Evolutionary conservation across 257 asterid species (phyloP).

Genomic region (Nicotiana benthamiana): DNA sequence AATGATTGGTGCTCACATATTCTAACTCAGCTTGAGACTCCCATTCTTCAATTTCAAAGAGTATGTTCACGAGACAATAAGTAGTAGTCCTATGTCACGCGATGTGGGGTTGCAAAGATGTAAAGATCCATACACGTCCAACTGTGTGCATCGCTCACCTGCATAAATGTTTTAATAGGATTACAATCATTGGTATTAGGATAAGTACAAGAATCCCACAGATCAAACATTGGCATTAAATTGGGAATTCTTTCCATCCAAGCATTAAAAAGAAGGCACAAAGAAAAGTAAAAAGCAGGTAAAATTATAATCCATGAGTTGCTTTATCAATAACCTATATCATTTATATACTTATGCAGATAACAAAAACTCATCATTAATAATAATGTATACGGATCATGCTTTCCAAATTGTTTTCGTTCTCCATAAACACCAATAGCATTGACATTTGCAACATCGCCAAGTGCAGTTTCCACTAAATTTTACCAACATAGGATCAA

Average conservation of each 20-base stretch:
- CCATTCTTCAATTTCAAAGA: slow-evolving; percentile 67
- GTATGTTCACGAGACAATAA: slow-evolving; percentile 71
- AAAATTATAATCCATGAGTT: background rate
- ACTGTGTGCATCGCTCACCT: slow-evolving; percentile 70
- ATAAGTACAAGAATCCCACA: background rate
- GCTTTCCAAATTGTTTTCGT: background rate
- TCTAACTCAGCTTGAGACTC: slow-evolving; percentile 66
- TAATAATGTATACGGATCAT: background rate
- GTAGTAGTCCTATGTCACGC: slow-evolving; percentile 90
- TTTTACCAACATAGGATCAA: background rate
- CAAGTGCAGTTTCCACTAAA: background rate
- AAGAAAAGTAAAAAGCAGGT: background rate
- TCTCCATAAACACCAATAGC: background rate
- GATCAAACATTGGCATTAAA: background rate
- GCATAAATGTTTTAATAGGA: slow-evolving; percentile 10
- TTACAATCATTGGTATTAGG: background rate
- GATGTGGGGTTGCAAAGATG: slow-evolving; percentile 77
- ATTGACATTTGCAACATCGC: background rate
- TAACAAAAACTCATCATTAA: background rate
- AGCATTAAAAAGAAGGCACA: background rate
- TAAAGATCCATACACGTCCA: slow-evolving; percentile 91
- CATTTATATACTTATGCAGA: background rate
- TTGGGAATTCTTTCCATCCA: background rate
- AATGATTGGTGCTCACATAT: slow-evolving; percentile 44
- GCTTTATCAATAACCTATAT: background rate